These are phyloP conservation scores for Sarocladium oryzae DNA, from an alignment of 2,329 filamentous ascomycete genomes.

Conservation along the genomic window DNA sequence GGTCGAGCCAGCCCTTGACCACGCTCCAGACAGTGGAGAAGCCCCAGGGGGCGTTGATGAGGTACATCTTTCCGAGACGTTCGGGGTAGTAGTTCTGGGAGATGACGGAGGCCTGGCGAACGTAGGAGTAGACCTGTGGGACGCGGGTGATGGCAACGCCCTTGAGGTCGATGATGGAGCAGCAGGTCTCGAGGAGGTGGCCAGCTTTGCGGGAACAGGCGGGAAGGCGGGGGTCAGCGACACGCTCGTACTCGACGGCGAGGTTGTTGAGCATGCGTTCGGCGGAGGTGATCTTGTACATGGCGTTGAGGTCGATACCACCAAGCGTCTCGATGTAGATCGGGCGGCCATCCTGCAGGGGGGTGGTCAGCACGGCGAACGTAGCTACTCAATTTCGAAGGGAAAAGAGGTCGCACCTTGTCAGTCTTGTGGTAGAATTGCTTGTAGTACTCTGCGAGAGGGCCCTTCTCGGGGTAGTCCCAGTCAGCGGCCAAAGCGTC, in stretches of 20 bases:
- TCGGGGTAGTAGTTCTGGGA: slow-evolving; percentile 99
- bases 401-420: slow-evolving; percentile 53
- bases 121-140: slow-evolving; percentile 79
- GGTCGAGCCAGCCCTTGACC: slow-evolving; percentile 92
- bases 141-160: slow-evolving; percentile 81
- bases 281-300: slow-evolving; percentile 87
- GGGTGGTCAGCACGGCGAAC: too few species aligned
- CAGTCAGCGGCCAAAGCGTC: slow-evolving; percentile 75
- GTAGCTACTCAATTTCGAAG: too few species aligned
- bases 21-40: slow-evolving; percentile 81
- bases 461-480: slow-evolving; percentile 77
- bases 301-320: slow-evolving; percentile 80
- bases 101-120: slow-evolving; percentile 77
- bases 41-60: slow-evolving; percentile 97
- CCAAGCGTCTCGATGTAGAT: slow-evolving; percentile 96
- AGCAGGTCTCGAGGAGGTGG: slow-evolving; percentile 91
- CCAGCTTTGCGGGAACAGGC: slow-evolving; percentile 91
- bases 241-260: slow-evolving; percentile 94
- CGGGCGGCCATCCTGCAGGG: slow-evolving; percentile 76
- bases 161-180: slow-evolving; percentile 97
- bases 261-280: slow-evolving; percentile 97
- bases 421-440: slow-evolving; percentile 99
- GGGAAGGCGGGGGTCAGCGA: slow-evolving; percentile 85
- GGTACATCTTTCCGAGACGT: slow-evolving; percentile 88
- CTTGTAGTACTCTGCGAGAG: slow-evolving; percentile 87